Base-by-base conservation (phyloP, 805 yeast species). In the Hanseniaspora valbyensis region DNA sequence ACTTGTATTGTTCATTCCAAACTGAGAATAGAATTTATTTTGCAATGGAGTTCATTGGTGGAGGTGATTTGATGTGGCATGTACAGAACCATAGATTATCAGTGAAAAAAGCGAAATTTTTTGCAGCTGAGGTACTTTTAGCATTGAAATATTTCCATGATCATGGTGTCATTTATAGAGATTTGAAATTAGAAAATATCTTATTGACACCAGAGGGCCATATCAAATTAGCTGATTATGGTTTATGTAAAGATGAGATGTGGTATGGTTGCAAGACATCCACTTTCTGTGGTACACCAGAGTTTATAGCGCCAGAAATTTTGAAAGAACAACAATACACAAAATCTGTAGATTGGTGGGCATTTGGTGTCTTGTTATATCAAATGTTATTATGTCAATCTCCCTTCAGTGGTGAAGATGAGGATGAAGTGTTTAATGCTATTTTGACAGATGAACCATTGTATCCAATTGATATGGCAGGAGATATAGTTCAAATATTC, bases 11-110 rank as follows among this genome's bases (percentile, higher is more conserved):
- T 61, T 89, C 96, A 60, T 92, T 92, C 75, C 99, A 92, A 68
- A 92, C 98, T 0, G 98, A 92, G 58, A 92, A 94, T 63, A 78
- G 98, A 62, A 84, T 92, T 38, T 92, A 92, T 66, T 92, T 92
- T 69, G 98, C 95, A 14, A 92, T 92, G 99, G 97, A 92, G 66
- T 92, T 88, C 62, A 82, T 92, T 46, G 81, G 94, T 19, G 99
- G 98, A 53, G 99, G 99, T 65, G 99, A 92, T 69, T 75, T 92
- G 61, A 92, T 92, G 98, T 89, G 96, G 95, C 99, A 92, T 65
- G 94, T 92, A 59, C 98, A 92, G 67, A 86, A 87, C 61, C 83
- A 84, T 53, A 76, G 90, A 59, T 83, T 92, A 61, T 80, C 95
- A 1, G 82, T 89, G 16, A 78, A 83, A 57, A 76, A 96, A 58